These are phyloP conservation scores for Venturia asperata DNA, from an alignment of 2,329 filamentous ascomycete species.

Conservation along the genomic window DNA sequence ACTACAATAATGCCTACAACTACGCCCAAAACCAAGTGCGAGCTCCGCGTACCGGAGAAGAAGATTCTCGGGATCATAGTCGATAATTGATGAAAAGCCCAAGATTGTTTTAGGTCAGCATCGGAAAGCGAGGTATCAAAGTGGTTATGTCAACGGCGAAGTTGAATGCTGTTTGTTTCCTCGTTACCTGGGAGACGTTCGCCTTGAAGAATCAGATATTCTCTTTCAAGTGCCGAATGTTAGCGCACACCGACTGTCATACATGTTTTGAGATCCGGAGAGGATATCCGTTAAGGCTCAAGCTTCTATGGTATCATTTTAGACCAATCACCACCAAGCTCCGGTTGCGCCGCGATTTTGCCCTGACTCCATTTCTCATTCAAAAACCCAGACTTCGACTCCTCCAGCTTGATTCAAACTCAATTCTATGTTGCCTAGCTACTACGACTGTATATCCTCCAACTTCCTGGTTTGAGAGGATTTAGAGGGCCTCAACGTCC, in stretches of 20 bases:
- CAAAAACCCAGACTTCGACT: background rate
- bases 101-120: no score
- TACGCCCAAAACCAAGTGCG: no score
- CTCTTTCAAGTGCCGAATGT: background rate
- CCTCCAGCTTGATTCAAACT: background rate
- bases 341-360: background rate
- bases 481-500: constrained; percentile 4
- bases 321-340: background rate
- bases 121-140: no score
- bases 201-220: background rate
- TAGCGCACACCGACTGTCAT: background rate
- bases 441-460: constrained; percentile 19
- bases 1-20: no score
- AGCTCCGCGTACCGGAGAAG: no score
- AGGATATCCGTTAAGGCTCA: background rate
- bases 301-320: background rate
- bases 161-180: no score
- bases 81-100: no score
- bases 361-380: background rate
- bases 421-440: constrained; percentile 14
- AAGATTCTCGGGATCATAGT: no score
- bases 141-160: no score
- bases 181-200: background rate
- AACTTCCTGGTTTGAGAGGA: constrained; percentile 19
- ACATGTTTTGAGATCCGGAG: background rate